Conservation (phyloP, 2,329 filamentous ascomycete species). For the Sphaerulina populicola region DNA sequence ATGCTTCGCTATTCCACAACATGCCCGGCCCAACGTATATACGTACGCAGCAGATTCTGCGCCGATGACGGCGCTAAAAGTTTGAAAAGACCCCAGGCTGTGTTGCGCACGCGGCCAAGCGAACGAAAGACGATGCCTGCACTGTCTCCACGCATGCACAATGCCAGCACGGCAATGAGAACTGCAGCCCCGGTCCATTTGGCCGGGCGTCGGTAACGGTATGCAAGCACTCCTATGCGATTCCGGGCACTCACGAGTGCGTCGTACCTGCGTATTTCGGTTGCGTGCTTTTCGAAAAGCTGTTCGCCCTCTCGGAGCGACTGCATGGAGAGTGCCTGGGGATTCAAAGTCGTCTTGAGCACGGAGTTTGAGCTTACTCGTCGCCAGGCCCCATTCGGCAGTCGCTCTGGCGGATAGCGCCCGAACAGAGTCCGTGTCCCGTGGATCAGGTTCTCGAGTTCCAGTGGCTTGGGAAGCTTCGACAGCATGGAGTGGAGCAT, state of each 20-base stretch:
- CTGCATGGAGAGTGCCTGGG: constrained; percentile 45
- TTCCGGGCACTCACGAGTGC: constrained; percentile 14
- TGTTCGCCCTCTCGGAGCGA: constrained; percentile 56
- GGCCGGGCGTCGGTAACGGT: constrained; percentile 58
- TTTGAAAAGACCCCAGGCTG: background rate
- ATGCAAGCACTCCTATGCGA: constrained; percentile 39
- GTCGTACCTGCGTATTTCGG: constrained; percentile 53
- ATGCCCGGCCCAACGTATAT: background rate
- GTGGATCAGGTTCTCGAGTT: constrained; percentile 68
- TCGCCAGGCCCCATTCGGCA: constrained; percentile 59
- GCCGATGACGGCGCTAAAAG: background rate
- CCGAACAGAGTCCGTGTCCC: constrained; percentile 57
- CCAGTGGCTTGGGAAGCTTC: constrained; percentile 72
- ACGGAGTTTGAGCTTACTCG: constrained; percentile 67
- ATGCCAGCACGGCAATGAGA: constrained; percentile 57
- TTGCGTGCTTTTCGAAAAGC: constrained; percentile 63
- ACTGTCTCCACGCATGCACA: constrained; percentile 31
- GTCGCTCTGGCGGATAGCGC: constrained; percentile 59
- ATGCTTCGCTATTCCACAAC: background rate
- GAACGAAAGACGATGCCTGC: background rate
- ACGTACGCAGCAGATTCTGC: background rate
- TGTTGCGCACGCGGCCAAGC: background rate
- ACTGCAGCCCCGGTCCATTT: constrained; percentile 49
- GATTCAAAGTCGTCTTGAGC: constrained; percentile 67
- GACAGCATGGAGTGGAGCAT: constrained; percentile 85